phyloP scores from a whole-genome alignment of 2,329 filamentous ascomycete species.

The Drechslerella coelobrocha region DNA sequence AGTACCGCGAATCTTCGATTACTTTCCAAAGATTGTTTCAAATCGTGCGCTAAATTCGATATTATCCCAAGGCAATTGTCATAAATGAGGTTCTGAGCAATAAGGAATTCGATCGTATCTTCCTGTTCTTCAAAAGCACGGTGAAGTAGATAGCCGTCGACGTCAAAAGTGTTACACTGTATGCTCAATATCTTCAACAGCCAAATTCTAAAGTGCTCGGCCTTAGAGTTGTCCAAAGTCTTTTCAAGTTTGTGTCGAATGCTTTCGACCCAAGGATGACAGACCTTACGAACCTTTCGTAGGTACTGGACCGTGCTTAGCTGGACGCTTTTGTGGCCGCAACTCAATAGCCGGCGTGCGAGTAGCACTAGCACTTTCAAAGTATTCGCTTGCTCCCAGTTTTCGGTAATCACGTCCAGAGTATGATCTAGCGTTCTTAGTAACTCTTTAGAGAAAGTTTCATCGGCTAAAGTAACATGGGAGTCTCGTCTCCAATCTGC shows the following conservation, averaged over 20 bases:
- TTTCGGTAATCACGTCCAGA: conserved; percentile 59
- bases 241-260: conserved; percentile 1
- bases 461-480: not conserved
- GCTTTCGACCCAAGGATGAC: conserved; percentile 3
- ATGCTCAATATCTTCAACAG: conserved; percentile 5
- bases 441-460: not conserved
- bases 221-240: not conserved
- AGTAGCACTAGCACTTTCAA: conserved; percentile 48
- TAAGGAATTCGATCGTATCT: conserved; percentile 4
- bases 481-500: not conserved
- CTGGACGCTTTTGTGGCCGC: conserved; percentile 19
- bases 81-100: not conserved
- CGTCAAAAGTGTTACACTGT: conserved; percentile 10
- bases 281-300: conserved; percentile 25
- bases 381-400: conserved; percentile 60
- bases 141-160: not conserved
- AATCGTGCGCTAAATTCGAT: not conserved
- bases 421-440: conserved; percentile 41
- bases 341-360: conserved; percentile 24
- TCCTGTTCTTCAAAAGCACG: not conserved
- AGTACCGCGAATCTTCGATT: conserved; percentile 6
- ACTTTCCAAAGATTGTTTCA: not conserved
- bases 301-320: conserved; percentile 30
- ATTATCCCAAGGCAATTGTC: conserved; percentile 6
- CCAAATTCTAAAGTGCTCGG: not conserved